These are phyloP conservation scores for Scheffersomyces amazonensis DNA, from an alignment of 805 yeast species.

Conservation along the genomic window DNA sequence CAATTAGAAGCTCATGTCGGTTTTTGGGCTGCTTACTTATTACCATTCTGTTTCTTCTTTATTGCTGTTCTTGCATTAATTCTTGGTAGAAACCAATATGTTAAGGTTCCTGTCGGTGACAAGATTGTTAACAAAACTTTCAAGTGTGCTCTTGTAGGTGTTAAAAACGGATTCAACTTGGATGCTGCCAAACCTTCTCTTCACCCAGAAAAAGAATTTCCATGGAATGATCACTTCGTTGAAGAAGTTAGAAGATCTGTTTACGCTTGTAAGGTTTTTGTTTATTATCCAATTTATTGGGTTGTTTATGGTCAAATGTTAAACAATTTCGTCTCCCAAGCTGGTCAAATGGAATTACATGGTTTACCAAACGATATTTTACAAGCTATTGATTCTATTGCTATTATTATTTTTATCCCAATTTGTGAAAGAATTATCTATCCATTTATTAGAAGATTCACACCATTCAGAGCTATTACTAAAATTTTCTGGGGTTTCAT, in stretches of 20 bases:
- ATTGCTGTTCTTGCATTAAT: conserved; percentile 50
- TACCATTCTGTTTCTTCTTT: conserved; percentile 62
- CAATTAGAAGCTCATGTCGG: conserved; percentile 65
- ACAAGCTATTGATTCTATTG: conserved; percentile 72
- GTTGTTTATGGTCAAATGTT: conserved; percentile 69
- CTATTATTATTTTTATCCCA: conserved; percentile 76
- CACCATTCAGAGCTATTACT: conserved; percentile 66
- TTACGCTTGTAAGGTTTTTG: conserved; percentile 70
- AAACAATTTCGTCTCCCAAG: conserved; percentile 70
- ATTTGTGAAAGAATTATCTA: conserved; percentile 58
- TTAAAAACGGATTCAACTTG: conserved; percentile 47
- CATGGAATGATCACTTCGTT: conserved; percentile 69
- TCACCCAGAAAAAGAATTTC: conserved; percentile 43
- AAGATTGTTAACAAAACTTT: conserved; percentile 57
- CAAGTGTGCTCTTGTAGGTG: conserved; percentile 38
- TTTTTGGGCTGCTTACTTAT: conserved; percentile 70
- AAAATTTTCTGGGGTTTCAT: conserved; percentile 71
- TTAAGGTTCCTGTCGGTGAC: conserved; percentile 60
- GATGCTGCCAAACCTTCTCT: conserved; percentile 58
- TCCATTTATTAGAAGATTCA: conserved; percentile 41
- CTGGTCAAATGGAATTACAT: conserved; percentile 70
- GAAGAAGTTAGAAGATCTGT: conserved; percentile 68
- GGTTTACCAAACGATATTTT: conserved; percentile 80
- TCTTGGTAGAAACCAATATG: conserved; percentile 54
- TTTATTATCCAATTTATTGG: conserved; percentile 73